Conservation (phyloP, 2,329 filamentous ascomycete genomes). For the Trichophyton verrucosum region DNA sequence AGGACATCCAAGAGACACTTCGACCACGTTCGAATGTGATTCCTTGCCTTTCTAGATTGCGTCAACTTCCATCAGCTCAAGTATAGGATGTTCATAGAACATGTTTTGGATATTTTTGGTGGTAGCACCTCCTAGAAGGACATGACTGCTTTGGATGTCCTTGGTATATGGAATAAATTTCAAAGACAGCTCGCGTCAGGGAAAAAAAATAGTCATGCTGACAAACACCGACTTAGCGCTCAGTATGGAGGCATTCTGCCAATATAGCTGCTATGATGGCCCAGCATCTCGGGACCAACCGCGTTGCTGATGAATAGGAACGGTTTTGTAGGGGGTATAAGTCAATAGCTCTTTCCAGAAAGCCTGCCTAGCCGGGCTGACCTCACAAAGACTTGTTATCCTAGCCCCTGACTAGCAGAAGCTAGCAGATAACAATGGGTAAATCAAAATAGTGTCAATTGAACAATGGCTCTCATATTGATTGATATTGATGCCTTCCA, state of each 20-base stretch:
- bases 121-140: background rate
- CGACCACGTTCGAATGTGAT: background rate
- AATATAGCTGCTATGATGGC: background rate
- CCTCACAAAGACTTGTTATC: background rate
- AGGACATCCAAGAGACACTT: background rate
- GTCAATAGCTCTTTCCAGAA: background rate
- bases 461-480: background rate
- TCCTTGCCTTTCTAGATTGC: background rate
- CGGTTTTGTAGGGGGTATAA: background rate
- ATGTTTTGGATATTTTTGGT: background rate
- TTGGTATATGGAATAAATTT: background rate
- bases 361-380: background rate
- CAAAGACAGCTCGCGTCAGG: background rate
- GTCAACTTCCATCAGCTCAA: background rate
- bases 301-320: background rate
- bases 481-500: background rate
- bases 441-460: background rate
- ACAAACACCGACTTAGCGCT: background rate
- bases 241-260: background rate
- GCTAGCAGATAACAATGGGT: background rate
- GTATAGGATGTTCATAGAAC: background rate
- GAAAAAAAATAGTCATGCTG: background rate
- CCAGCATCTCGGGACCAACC: background rate
- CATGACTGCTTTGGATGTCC: background rate
- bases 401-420: background rate